Conservation (phyloP, 2,329 filamentous ascomycete genomes). For the Metarhizium robertsii region DNA sequence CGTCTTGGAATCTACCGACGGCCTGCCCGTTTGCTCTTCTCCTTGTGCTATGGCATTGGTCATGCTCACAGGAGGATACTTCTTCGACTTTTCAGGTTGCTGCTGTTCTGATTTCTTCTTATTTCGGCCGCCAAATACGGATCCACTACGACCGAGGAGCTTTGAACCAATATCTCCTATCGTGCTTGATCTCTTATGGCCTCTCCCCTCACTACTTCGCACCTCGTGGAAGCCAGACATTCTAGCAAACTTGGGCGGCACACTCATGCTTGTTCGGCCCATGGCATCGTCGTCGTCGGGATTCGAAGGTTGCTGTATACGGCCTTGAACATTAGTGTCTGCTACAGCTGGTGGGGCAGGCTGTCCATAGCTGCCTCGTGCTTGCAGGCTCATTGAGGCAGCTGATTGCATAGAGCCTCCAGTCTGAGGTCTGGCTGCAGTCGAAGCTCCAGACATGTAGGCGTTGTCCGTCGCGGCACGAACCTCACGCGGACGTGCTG, state of each 20-base stretch:
- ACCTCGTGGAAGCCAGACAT: slow-evolving; percentile 49
- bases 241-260: slow-evolving; percentile 48
- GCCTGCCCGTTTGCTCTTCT: slow-evolving; percentile 40
- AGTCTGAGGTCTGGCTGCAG: slow-evolving; percentile 59
- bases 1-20: slow-evolving; percentile 60
- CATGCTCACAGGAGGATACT: slow-evolving; percentile 90
- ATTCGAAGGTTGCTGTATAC: slow-evolving; percentile 66
- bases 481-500: slow-evolving; percentile 19
- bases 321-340: slow-evolving; percentile 79
- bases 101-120: slow-evolving; percentile 39
- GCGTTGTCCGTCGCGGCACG: slow-evolving; percentile 31
- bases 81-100: slow-evolving; percentile 53
- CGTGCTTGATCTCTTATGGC: slow-evolving; percentile 63
- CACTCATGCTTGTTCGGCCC: slow-evolving; percentile 51
- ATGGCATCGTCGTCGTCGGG: slow-evolving; percentile 62
- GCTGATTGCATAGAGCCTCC: slow-evolving; percentile 69
- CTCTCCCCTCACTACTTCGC: slow-evolving; percentile 34
- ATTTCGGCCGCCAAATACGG: slow-evolving; percentile 60
- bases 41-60: slow-evolving; percentile 55
- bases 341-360: slow-evolving; percentile 81
- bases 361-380: slow-evolving; percentile 70
- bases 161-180: slow-evolving; percentile 77
- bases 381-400: slow-evolving; percentile 52
- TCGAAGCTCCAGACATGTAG: slow-evolving; percentile 33
- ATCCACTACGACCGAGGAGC: slow-evolving; percentile 74